Conservation (phyloP, 129 eudicot species). For the carrot (Daucus carota) region DH1_v3.0 NC_030384.2:43477001-43477500, state of each 20-base stretch:
- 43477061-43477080: conserved; percentile 63
- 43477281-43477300: conserved; percentile 50
- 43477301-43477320: conserved; percentile 50
- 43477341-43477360: conserved; percentile 50
- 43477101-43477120: conserved; percentile 59
- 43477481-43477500: conserved; percentile 59
- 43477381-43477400: conserved; percentile 70
- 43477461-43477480: neutral
- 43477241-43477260: conserved; percentile 13
- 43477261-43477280: conserved; percentile 7
- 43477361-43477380: conserved; percentile 62
- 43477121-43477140: conserved; percentile 55
- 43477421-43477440: conserved; percentile 1
- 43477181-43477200: conserved; percentile 16
- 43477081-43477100: conserved; percentile 74
- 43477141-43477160: conserved; percentile 64
- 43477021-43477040: conserved; percentile 91
- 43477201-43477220: conserved; percentile 28
- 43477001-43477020: conserved; percentile 75
- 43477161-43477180: conserved; percentile 36
- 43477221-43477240: conserved; percentile 17
- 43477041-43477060: conserved; percentile 71
- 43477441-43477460: neutral
- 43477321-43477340: conserved; percentile 54
- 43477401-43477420: conserved; percentile 51